Evolutionary conservation across 371 early-diverging fungal genomes (phyloP).

Genomic region (Apophysomyces variabilis): DNA sequence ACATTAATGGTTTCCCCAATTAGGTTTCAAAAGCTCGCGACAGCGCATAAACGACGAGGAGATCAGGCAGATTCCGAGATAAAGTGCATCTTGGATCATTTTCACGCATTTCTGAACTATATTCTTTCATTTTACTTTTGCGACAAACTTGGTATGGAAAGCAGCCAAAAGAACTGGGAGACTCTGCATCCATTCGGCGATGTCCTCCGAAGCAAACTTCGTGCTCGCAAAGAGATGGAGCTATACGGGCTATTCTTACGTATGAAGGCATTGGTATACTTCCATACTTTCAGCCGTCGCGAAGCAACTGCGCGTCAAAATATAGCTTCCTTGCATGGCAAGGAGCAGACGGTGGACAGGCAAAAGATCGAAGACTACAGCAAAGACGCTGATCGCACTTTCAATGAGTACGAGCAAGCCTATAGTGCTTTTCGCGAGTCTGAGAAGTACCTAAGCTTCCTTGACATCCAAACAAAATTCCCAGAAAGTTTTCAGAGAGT

Average conservation of each 20-base stretch:
- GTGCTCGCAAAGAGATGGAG: constrained; percentile 17
- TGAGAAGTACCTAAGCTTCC: constrained; percentile 28
- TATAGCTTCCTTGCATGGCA: not conserved
- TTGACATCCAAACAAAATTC: constrained; percentile 22
- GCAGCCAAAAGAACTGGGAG: constrained; percentile 34
- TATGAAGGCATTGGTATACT: constrained; percentile 33
- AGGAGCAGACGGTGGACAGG: constrained; percentile 5
- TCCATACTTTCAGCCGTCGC: constrained; percentile 30
- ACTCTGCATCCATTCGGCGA: constrained; percentile 37
- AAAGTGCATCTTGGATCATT: constrained; percentile 33
- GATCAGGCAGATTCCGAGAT: constrained; percentile 23
- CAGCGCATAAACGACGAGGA: constrained; percentile 40
- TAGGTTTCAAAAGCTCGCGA: constrained; percentile 44
- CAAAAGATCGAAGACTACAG: constrained; percentile 13
- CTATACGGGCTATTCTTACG: constrained; percentile 32
- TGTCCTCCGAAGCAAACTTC: constrained; percentile 24
- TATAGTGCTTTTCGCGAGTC: constrained; percentile 28
- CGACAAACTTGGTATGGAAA: constrained; percentile 11
- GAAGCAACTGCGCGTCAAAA: constrained; percentile 13
- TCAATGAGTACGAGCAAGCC: constrained; percentile 33
- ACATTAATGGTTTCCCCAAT: constrained; percentile 1
- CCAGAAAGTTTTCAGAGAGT: constrained; percentile 33
- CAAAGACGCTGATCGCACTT: constrained; percentile 16
- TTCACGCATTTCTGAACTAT: constrained; percentile 42
- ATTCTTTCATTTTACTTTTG: constrained; percentile 40